phyloP scores from a whole-genome alignment of 2,329 filamentous ascomycete species.

The Piedraia hortae region DNA sequence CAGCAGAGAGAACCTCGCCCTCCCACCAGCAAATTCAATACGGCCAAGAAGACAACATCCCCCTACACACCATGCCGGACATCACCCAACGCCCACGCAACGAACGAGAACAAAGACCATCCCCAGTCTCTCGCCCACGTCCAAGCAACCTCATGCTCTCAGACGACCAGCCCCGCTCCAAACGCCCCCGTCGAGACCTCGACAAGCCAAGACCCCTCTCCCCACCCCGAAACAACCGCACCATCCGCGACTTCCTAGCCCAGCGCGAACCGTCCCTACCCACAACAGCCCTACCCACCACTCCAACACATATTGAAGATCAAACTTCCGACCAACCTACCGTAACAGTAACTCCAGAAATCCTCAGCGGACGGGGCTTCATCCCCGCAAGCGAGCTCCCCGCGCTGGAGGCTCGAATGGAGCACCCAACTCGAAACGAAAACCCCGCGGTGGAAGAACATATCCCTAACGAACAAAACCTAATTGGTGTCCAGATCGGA shows the following conservation, averaged over 20 bases:
- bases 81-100: conserved; percentile 3
- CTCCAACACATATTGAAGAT: too few relatives aligned
- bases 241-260: conserved; percentile 12
- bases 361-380: conserved; percentile 5
- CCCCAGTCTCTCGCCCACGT: too few relatives aligned
- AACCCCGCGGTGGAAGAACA: conserved; percentile 5
- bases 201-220: conserved; percentile 6
- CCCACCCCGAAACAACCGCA: conserved; percentile 8
- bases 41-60: too few relatives aligned
- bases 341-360: too few relatives aligned
- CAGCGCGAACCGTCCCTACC: too few relatives aligned
- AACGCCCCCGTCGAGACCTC: too few relatives aligned
- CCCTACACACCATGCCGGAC: conserved; percentile 7
- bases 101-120: conserved; percentile 4
- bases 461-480: conserved; percentile 5
- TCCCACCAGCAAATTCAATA: too few relatives aligned
- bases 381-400: conserved; percentile 9
- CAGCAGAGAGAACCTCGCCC: too few relatives aligned
- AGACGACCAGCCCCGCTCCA: too few relatives aligned
- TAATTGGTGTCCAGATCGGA: conserved; percentile 8
- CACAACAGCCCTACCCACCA: too few relatives aligned
- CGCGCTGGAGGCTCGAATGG: conserved; percentile 1
- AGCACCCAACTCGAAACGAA: conserved; percentile 2
- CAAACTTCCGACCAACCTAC: too few relatives aligned
- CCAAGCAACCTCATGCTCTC: too few relatives aligned